phyloP scores from a whole-genome alignment of 2,329 filamentous ascomycete genomes.

The Hypoxylon sp. region DNA sequence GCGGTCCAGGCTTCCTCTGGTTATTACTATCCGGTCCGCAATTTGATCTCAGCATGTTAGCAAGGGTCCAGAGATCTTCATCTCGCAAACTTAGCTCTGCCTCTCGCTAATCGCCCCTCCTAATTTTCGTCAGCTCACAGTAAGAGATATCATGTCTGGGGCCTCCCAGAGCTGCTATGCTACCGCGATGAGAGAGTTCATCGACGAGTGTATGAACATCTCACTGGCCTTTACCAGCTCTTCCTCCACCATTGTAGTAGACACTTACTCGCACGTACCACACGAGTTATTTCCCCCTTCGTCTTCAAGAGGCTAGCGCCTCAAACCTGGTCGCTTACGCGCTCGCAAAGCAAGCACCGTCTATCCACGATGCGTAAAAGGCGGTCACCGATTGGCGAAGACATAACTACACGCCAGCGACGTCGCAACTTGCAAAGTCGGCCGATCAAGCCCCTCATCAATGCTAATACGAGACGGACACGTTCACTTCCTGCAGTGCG shows the following conservation, averaged over 20 bases:
- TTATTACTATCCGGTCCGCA: slow-evolving; percentile 44
- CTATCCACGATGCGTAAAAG: slow-evolving; percentile 46
- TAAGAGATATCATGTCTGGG: slow-evolving; percentile 46
- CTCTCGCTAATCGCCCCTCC: slow-evolving; percentile 47
- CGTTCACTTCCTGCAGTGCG: slow-evolving; percentile 35
- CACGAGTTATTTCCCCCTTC: slow-evolving; percentile 27
- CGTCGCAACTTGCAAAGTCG: slow-evolving; percentile 43
- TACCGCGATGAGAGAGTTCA: slow-evolving; percentile 43
- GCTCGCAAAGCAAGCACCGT: slow-evolving; percentile 21
- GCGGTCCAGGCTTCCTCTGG: slow-evolving; percentile 42
- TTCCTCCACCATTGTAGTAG: slow-evolving; percentile 17
- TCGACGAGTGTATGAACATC: slow-evolving; percentile 37
- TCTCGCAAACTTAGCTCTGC: slow-evolving; percentile 45
- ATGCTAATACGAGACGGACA: slow-evolving; percentile 40
- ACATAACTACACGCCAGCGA: slow-evolving; percentile 46
- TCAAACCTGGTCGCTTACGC: slow-evolving; percentile 37
- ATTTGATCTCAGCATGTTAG: slow-evolving; percentile 42
- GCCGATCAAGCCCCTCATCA: slow-evolving; percentile 40
- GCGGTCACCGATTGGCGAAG: slow-evolving; percentile 46
- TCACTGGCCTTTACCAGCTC: slow-evolving; percentile 15
- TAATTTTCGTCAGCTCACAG: slow-evolving; percentile 41
- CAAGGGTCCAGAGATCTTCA: slow-evolving; percentile 47
- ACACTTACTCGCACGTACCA: slow-evolving; percentile 39
- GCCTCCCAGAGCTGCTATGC: slow-evolving; percentile 42
- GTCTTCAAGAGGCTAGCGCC: slow-evolving; percentile 41